Evolutionary conservation across 1,284 basidiomycete species (phyloP), one percentile per base, ranked within the genome.

Genomic region (Farysia itapuensis): DNA sequence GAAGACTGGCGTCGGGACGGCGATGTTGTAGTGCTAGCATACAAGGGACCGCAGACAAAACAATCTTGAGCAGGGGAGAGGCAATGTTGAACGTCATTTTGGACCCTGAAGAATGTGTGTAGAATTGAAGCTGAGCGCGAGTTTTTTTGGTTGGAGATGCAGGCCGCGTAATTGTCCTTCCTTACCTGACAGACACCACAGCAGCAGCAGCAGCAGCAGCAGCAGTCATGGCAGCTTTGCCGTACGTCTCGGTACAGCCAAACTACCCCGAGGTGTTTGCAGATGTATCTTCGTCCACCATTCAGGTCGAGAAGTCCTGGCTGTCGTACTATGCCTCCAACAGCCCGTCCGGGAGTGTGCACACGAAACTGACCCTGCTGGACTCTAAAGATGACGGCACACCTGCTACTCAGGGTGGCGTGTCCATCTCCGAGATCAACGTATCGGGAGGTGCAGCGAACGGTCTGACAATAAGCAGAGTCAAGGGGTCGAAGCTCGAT

Each of bases 1-100:
- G 91, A 89, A 42, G 92, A 96, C 58, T 53, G 75, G 36, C 81
- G 92, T 51, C 84, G 83, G 51, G 44, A 56, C 15, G 93, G 90
- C 5, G 86, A 86, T 1, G 85, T 96, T 21, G 80, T 82, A 30
- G 84, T 92, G 18, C 85, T 86, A 84, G 80, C 57, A 19, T 75
- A 70, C 59, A 61, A 64, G 34, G 43, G 44, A 19, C 57, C 57
- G n/a, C n/a, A n/a, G n/a, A n/a, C n/a, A n/a, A n/a, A n/a, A n/a
- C n/a, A n/a, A n/a, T n/a, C n/a, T n/a, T n/a, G n/a, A n/a, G n/a
- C n/a, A n/a, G n/a, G n/a, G n/a, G n/a, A n/a, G n/a, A n/a, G n/a
- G n/a, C n/a, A n/a, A n/a, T n/a, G n/a, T n/a, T n/a, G n/a, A n/a
- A n/a, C n/a, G n/a, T n/a, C n/a, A n/a, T n/a, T n/a, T n/a, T n/a